Evolutionary conservation across 352 stramenopile genomes (phyloP), one percentile per base, ranked within the genome.

Genomic region (Blastocystis hominis): DNA sequence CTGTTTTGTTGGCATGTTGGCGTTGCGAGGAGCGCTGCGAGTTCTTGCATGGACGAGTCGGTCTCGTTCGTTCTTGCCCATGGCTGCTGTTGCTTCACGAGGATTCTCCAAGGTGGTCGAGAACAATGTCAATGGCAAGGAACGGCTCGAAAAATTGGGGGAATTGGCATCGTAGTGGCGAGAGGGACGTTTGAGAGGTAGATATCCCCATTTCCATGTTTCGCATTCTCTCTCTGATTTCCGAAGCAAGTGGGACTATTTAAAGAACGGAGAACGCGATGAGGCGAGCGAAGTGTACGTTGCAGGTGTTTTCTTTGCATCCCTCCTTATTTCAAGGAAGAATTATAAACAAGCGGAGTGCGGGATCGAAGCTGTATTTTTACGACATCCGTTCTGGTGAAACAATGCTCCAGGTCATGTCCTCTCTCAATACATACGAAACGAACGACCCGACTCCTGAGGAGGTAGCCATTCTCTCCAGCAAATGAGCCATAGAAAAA

Each of bases 221-320:
- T 68, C 62, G 24, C 59, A 34, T 46, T 50, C 36, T 64, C 36
- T 87, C 34, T 24, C 42, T 15, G 61, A 72, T 13, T 87, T 78
- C 44, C 93, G 93, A 24, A 93, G 95, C 86, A 95, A 95, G 88
- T 95, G 91, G 88, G 91, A 95, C 88, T 93, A 93, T 17, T 88
- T 96, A 5, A 91, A 91, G 53, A 78, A 76, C 2, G 77, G 77
- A 64, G 77, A 75, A 53, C 77, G 77, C 13, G 61, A 40, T 61
- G n/a, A 40, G 24, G 61, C 61, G n/a, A 54, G 30, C n/a, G 61
- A 87, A 87, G 30, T 87, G 10, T 42, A 9, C 30, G 56, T 87
- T 10, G 77, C 77, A 20, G 77, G 77, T 87, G 55, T 24, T 55
- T 46, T 77, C 40, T 7, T 30, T 61, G 66, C 0, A 55, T 53